A percentile compares a stretch with the other conserved stretches of the same genome.
Conservation (phyloP, 2,329 filamentous ascomycete species). For the Pseudocercospora eumusae region DNA sequence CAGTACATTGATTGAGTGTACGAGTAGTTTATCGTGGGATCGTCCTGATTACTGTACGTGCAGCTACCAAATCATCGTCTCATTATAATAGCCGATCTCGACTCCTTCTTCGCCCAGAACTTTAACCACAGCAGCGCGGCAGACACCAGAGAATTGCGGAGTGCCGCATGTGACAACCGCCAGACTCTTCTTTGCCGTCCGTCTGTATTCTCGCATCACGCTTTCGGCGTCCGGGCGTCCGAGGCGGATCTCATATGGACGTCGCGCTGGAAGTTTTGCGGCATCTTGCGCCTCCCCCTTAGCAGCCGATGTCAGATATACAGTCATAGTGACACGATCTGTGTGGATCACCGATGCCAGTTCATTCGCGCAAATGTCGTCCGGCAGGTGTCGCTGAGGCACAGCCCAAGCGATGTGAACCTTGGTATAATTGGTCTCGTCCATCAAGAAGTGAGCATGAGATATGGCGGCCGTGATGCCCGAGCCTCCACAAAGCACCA, state of each 20-base stretch:
- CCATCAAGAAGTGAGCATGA: constrained; percentile 25
- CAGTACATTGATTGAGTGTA: background rate
- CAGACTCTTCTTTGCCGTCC: constrained; percentile 18
- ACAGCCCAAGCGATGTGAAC: constrained; percentile 29
- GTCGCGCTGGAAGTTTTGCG: constrained; percentile 10
- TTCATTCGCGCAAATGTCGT: constrained; percentile 27
- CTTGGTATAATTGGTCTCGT: constrained; percentile 7
- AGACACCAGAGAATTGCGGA: constrained; percentile 26
- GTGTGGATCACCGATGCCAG: constrained; percentile 16
- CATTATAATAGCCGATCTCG: constrained; percentile 27
- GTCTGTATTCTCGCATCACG: constrained; percentile 24
- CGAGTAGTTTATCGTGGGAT: background rate
- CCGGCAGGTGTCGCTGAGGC: constrained; percentile 19
- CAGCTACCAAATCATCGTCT: constrained; percentile 19
- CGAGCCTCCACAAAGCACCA: constrained; percentile 52
- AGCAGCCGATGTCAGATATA: constrained; percentile 26
- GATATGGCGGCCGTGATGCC: constrained; percentile 50
- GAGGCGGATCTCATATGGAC: constrained; percentile 17
- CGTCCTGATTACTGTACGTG: background rate
- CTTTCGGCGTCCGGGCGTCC: constrained; percentile 28
- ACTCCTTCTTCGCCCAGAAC: constrained; percentile 23
- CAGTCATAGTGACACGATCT: constrained; percentile 24
- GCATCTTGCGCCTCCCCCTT: constrained; percentile 13
- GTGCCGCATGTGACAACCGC: constrained; percentile 29
- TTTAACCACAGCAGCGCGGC: constrained; percentile 26